phyloP scores from a whole-genome alignment of 768 basidiomycete genomes.

The Rhodocollybia butyracea region DNA sequence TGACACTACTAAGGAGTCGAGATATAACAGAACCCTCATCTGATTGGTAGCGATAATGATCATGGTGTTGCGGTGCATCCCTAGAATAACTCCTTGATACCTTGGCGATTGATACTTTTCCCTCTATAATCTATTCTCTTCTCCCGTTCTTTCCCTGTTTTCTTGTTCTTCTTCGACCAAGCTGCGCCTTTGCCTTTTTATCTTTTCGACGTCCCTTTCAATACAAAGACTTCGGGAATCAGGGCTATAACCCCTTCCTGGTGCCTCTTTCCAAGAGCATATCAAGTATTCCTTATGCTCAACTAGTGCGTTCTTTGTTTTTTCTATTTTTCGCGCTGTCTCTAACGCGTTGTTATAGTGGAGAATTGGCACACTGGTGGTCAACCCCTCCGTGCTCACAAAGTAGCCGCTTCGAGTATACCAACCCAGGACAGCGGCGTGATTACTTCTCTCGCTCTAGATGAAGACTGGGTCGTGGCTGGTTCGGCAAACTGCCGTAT shows the following conservation, averaged over 20 bases:
- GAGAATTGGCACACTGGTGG: constrained; percentile 81
- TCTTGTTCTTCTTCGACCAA: not conserved
- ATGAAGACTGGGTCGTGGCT: constrained; percentile 80
- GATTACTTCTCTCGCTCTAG: constrained; percentile 85
- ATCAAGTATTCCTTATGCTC: constrained; percentile 76
- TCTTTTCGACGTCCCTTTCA: no score
- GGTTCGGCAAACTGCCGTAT: constrained; percentile 85
- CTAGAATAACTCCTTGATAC: not conserved
- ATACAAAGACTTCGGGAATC: no score
- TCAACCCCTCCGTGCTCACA: constrained; percentile 62
- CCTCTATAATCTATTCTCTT: not conserved
- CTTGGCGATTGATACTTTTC: not conserved
- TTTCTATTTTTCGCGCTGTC: no score
- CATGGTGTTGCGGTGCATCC: not conserved
- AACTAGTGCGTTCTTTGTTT: constrained; percentile 50
- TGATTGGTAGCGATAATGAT: not conserved
- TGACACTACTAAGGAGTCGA: no score
- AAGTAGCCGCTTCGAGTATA: constrained; percentile 35
- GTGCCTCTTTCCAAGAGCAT: no score
- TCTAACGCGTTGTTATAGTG: constrained; percentile 38
- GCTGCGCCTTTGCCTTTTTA: no score
- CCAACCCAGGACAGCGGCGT: constrained; percentile 51
- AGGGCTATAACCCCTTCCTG: no score
- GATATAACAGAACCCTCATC: no score
- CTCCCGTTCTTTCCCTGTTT: not conserved